phyloP scores from a whole-genome alignment of 495 filamentous ascomycete species.

The Neurospora tetraspora region DNA sequence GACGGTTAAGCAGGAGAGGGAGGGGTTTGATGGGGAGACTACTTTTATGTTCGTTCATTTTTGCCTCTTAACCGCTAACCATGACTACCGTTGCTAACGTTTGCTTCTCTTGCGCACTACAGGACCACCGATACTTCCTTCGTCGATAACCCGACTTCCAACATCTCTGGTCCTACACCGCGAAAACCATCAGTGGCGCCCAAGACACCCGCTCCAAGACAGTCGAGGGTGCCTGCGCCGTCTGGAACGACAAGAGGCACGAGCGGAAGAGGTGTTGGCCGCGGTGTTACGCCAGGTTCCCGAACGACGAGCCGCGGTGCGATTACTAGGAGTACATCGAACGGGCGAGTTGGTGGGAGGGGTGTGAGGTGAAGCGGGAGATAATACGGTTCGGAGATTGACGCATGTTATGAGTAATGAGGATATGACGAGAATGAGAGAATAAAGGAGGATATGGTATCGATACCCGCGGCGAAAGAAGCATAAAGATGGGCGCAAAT shows the following conservation, averaged over 20 bases:
- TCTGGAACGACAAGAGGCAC: slow-evolving; percentile 26
- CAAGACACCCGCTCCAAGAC: slow-evolving; percentile 49
- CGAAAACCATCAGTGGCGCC: slow-evolving; percentile 11
- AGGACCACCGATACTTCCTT: slow-evolving; percentile 95
- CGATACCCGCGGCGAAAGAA: not conserved
- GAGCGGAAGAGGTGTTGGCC: slow-evolving; percentile 21
- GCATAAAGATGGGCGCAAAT: not conserved
- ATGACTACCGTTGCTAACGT: not conserved
- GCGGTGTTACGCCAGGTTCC: slow-evolving; percentile 35
- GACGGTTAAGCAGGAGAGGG: not conserved
- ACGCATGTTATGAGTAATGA: not conserved
- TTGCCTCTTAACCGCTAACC: not conserved
- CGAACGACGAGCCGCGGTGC: slow-evolving; percentile 18
- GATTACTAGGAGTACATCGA: not conserved
- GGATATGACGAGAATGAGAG: not conserved
- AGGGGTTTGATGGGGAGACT: slow-evolving; percentile 48
- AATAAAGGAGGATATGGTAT: not conserved
- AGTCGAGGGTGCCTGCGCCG: slow-evolving; percentile 31
- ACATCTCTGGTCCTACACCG: slow-evolving; percentile 43
- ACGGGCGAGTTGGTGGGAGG: slow-evolving; percentile 23
- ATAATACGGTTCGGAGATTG: not conserved
- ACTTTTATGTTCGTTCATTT: slow-evolving; percentile 68
- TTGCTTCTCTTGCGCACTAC: slow-evolving; percentile 16
- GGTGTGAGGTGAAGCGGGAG: slow-evolving; percentile 21
- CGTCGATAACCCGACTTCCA: slow-evolving; percentile 68